phyloP scores from a whole-genome alignment of 495 filamentous ascomycete species.

The Trichocladium uniseriatum region DNA sequence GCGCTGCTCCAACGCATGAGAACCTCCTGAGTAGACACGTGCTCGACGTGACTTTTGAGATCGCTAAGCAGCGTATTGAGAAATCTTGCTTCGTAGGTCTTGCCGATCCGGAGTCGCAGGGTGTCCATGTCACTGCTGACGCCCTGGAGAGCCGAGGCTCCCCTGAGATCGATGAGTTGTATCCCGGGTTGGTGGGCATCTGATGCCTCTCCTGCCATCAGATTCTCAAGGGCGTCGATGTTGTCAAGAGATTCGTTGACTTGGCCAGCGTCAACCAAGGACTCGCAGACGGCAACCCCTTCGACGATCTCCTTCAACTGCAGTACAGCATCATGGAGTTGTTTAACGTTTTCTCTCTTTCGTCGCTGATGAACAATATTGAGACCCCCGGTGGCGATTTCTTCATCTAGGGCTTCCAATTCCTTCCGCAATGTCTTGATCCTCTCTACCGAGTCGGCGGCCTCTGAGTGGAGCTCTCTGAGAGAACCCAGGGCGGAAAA shows the following conservation, averaged over 20 bases:
- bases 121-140: conserved; percentile 65
- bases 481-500: conserved; percentile 91
- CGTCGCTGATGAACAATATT: conserved; percentile 76
- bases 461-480: conserved; percentile 82
- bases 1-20: conserved; percentile 63
- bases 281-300: conserved; percentile 66
- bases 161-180: conserved; percentile 59
- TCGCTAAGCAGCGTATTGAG: conserved; percentile 70
- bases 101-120: conserved; percentile 72
- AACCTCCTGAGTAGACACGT: conserved; percentile 60
- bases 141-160: conserved; percentile 70
- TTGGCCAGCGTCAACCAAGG: conserved; percentile 68
- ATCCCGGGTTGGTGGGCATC: conserved; percentile 9
- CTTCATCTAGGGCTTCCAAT: conserved; percentile 66
- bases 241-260: conserved; percentile 69
- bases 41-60: conserved; percentile 70
- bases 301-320: conserved; percentile 75
- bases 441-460: conserved; percentile 77
- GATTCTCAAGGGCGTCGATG: conserved; percentile 64
- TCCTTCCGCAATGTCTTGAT: conserved; percentile 77
- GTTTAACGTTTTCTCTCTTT: conserved; percentile 73
- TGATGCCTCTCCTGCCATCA: conserved; percentile 59
- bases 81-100: conserved; percentile 74
- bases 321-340: conserved; percentile 69
- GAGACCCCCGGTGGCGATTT: conserved; percentile 79